phyloP scores from a whole-genome alignment of 2,329 filamentous ascomycete genomes.

The Leptographium flavum region DNA sequence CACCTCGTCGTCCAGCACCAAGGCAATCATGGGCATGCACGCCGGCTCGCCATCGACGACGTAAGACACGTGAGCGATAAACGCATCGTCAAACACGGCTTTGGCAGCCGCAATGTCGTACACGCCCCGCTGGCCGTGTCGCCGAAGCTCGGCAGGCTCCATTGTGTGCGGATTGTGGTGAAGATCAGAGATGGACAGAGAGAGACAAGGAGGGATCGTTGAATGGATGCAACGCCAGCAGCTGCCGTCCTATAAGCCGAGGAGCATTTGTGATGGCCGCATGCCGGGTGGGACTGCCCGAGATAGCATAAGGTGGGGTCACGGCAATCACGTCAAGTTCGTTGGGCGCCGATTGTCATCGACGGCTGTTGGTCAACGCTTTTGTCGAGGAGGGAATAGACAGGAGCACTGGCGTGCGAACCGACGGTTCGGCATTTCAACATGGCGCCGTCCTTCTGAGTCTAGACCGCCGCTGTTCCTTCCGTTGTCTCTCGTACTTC shows the following conservation, averaged over 20 bases:
- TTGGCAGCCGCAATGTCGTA: constrained; percentile 8
- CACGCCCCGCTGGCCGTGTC: constrained; percentile 6
- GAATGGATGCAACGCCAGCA: not conserved
- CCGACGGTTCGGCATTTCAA: too few relatives aligned
- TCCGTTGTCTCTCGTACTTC: too few relatives aligned
- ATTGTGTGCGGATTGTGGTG: not conserved
- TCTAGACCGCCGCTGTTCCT: too few relatives aligned
- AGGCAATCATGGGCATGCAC: constrained; percentile 10
- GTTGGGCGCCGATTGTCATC: not conserved
- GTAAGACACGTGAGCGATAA: constrained; percentile 10
- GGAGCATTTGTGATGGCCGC: not conserved
- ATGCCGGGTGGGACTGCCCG: not conserved
- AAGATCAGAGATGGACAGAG: not conserved
- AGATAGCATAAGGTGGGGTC: not conserved
- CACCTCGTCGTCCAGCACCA: constrained; percentile 5
- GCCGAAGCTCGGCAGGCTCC: constrained; percentile 8
- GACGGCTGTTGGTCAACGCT: too few relatives aligned
- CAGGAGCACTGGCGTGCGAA: too few relatives aligned
- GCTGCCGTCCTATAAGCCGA: not conserved
- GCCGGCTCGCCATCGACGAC: constrained; percentile 8
- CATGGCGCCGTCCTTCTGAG: too few relatives aligned
- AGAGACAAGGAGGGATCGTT: not conserved
- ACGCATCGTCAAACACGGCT: constrained; percentile 9
- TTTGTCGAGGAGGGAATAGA: too few relatives aligned
- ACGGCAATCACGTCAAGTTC: too few relatives aligned